Base-by-base conservation (phyloP, 768 basidiomycete species). In the Termitomyces bulborhizus region DNA sequence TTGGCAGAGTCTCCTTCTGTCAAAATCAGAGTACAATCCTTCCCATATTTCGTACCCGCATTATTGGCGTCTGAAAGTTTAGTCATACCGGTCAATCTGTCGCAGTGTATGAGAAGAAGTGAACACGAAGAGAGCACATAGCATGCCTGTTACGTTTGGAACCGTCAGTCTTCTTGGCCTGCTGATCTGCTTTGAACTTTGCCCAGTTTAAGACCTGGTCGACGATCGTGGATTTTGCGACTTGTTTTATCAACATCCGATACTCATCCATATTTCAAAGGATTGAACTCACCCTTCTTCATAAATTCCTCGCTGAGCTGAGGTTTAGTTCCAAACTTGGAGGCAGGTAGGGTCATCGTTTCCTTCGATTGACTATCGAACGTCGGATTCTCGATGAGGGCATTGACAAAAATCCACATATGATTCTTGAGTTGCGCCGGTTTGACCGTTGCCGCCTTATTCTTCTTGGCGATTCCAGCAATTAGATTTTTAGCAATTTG, bases 361-460 rank as follows among this genome's bases (percentile, higher is more conserved):
- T 99, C 97, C 75, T 99, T 99, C 37, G 97, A 98, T 71, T 99
- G 97, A 78, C 92, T 94, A 78, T 99, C 96, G 71, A 99, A 99
- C 1, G 93, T 92, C 8, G 97, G 96, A 66, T 99, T 99, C 73
- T 96, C 95, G 61, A 99, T 87, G 57, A 97, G 76, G 13, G 92
- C 85, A 64, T 98, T 98, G 66, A 99, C 86, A 65, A 98, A 99
- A 52, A 99, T 80, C 93, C 92, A 95, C 85, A 99, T 93, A 67
- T 99, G 95, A 64, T 88, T 94, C 77, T 93, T 96, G 73, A 98
- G 86, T 72, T 97, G 93, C 51, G 85, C 82, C 15, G 91, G 80
- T 69, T 98, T 98, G 64, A 98, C 88, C 0, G 88, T 81, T n/a
- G 94, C 93, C 3, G 79, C 93, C 73, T 97, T 98, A 76, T 99